Percentiles rank a stretch among this genome's conserved stretches.
Evolutionary conservation across 2,329 filamentous ascomycete species (phyloP).

Genomic region (Microthyrium microscopicum): DNA sequence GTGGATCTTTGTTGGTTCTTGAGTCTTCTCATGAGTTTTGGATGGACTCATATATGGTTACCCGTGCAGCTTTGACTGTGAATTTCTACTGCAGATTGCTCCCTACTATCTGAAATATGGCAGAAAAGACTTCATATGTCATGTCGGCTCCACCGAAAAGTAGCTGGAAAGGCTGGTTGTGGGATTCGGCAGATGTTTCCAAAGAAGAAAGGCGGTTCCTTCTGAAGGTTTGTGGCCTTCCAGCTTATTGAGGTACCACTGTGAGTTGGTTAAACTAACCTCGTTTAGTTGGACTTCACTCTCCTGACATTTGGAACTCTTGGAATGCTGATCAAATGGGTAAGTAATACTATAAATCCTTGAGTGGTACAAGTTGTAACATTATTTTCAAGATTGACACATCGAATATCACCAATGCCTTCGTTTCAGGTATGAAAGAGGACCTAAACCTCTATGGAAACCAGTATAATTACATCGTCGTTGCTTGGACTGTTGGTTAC

Average conservation of each 20-base stretch:
- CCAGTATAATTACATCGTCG: conserved; percentile 13
- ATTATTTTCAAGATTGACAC: conserved; percentile 19
- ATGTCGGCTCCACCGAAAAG: neutral
- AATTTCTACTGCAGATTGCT: no score
- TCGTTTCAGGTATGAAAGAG: conserved; percentile 25
- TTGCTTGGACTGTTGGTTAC: conserved; percentile 5
- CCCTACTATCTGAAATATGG: no score
- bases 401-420: conserved; percentile 26
- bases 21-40: no score
- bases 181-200: conserved; percentile 1
- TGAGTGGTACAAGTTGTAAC: neutral
- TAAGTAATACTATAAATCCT: neutral
- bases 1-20: no score
- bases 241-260: neutral
- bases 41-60: no score
- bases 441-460: conserved; percentile 23
- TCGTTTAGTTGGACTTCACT: conserved; percentile 1
- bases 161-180: conserved; percentile 1
- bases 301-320: conserved; percentile 1
- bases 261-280: neutral
- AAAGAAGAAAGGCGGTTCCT: neutral
- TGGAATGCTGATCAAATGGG: conserved; percentile 3
- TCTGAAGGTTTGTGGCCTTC: neutral
- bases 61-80: no score
- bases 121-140: no score